Evolutionary conservation across 306 rosid genomes (phyloP).

Genomic region (Vicia sativa): DNA sequence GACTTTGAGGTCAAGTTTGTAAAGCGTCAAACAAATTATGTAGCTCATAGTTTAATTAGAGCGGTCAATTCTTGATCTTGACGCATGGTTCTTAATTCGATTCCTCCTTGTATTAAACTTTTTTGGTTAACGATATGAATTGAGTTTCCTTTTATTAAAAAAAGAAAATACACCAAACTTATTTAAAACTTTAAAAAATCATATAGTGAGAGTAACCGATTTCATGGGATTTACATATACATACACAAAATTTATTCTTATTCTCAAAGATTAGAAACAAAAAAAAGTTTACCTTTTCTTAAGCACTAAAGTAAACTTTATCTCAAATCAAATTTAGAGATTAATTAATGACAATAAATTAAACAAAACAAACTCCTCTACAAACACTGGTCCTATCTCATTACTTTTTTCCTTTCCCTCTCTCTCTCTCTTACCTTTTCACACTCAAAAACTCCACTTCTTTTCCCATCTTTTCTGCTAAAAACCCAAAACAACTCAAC

Average conservation of each 20-base stretch:
- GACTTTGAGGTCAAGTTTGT: too few species aligned
- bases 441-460: constrained; percentile 33
- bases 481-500: not conserved
- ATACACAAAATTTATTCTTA: not conserved
- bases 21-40: too few species aligned
- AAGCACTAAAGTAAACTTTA: constrained; percentile 15
- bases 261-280: not conserved
- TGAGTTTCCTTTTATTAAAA: too few species aligned
- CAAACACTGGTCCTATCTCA: constrained; percentile 24
- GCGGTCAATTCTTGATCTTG: too few species aligned
- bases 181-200: too few species aligned
- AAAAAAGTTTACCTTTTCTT: not conserved
- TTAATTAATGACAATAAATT: not conserved
- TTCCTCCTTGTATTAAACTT: too few species aligned
- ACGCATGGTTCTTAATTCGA: too few species aligned
- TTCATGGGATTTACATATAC: too few species aligned
- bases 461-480: constrained; percentile 36
- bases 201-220: too few species aligned
- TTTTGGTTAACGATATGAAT: too few species aligned
- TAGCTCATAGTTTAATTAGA: too few species aligned
- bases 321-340: constrained; percentile 2
- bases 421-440: constrained; percentile 42
- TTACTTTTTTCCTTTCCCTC: constrained; percentile 24
- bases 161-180: too few species aligned
- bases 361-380: not conserved